Conservation (phyloP, 148 eudicot species). For the Simmondsia chinensis region DNA sequence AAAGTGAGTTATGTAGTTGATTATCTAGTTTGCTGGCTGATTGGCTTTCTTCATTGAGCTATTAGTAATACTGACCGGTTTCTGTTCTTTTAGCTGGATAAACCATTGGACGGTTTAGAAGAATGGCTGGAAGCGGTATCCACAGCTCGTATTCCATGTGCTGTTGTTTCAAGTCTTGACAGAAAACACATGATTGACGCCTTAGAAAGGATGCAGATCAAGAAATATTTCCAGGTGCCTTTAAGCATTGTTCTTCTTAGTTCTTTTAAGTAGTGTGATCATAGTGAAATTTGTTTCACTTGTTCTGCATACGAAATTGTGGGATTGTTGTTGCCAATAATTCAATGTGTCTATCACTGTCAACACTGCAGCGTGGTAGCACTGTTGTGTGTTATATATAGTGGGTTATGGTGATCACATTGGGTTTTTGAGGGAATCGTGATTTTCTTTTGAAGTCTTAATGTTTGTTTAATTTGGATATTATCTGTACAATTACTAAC, state of each 20-base stretch:
- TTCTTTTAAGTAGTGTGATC: background rate
- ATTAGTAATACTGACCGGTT: background rate
- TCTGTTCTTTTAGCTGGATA: slow-evolving; percentile 50
- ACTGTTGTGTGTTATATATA: too few relatives aligned
- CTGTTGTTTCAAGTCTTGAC: slow-evolving; percentile 85
- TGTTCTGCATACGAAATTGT: background rate
- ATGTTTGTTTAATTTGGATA: too few relatives aligned
- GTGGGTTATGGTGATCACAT: too few relatives aligned
- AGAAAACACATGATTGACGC: slow-evolving; percentile 62
- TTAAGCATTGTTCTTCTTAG: background rate
- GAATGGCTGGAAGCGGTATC: slow-evolving; percentile 92
- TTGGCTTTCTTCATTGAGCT: background rate
- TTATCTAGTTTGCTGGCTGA: slow-evolving; percentile 1
- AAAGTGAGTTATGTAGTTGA: slow-evolving; percentile 28
- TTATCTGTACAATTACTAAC: too few relatives aligned
- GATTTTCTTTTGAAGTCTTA: too few relatives aligned
- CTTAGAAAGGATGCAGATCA: slow-evolving; percentile 69
- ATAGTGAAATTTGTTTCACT: background rate
- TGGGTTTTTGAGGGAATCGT: too few relatives aligned
- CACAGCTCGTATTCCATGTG: slow-evolving; percentile 87
- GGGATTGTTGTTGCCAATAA: too few relatives aligned
- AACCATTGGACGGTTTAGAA: slow-evolving; percentile 69
- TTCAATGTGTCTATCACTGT: too few relatives aligned
- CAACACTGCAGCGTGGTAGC: too few relatives aligned
- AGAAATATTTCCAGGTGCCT: slow-evolving; percentile 75